Evolutionary conservation across 139 green algal genomes (phyloP).

Genomic region (Astrephomene gubernaculifera): DNA sequence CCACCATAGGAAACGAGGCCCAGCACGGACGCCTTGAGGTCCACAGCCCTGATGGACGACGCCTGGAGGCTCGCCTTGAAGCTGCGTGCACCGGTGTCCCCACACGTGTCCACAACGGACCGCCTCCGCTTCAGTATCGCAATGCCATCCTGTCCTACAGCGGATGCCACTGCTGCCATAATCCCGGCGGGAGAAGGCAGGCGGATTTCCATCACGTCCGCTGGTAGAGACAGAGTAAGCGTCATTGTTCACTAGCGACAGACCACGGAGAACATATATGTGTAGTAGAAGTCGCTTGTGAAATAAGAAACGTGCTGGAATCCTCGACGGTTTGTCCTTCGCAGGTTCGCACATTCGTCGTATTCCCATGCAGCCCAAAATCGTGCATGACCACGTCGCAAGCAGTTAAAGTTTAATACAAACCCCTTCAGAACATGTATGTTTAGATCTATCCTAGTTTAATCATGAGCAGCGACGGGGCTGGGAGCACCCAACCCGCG

Average conservation of each 20-base stretch:
- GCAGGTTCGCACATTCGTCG: too few relatives aligned
- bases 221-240: too few relatives aligned
- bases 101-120: too few relatives aligned
- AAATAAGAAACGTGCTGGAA: too few relatives aligned
- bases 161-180: neutral
- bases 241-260: too few relatives aligned
- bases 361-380: too few relatives aligned
- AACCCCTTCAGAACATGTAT: neutral
- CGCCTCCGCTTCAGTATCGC: neutral
- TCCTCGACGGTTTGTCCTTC: too few relatives aligned
- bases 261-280: too few relatives aligned
- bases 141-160: neutral
- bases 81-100: too few relatives aligned
- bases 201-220: neutral
- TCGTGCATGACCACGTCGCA: too few relatives aligned
- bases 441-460: neutral
- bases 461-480: slow-evolving; percentile 5
- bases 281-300: too few relatives aligned
- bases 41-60: neutral
- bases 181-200: neutral
- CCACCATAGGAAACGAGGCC: neutral
- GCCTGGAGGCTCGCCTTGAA: neutral
- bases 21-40: slow-evolving; percentile 2
- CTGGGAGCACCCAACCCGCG: neutral
- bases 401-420: too few relatives aligned